Conservation (phyloP, 768 basidiomycete species). For the Termitomyces sp. region DNA sequence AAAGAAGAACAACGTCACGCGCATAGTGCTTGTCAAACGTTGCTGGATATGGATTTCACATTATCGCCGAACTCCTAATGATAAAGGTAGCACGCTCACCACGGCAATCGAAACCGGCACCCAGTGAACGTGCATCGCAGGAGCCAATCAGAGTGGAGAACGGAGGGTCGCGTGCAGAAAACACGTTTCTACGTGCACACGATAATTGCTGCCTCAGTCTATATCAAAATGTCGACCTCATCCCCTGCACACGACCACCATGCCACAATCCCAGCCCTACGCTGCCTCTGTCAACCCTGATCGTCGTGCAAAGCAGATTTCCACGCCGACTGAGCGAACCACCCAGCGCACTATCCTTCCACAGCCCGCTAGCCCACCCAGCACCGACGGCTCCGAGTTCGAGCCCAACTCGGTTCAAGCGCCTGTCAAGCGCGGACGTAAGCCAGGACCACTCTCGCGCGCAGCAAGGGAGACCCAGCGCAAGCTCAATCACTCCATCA, state of each 20-base stretch:
- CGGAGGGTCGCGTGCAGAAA: slow-evolving; percentile 27
- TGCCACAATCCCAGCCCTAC: slow-evolving; percentile 17
- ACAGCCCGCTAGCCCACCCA: slow-evolving; percentile 8
- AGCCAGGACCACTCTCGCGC: slow-evolving; percentile 70
- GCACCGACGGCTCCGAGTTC: not conserved
- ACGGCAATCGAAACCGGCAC: not conserved
- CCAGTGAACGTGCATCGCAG: slow-evolving; percentile 28
- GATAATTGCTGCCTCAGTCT: not conserved
- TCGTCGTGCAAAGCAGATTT: slow-evolving; percentile 33
- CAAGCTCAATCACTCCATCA: slow-evolving; percentile 91
- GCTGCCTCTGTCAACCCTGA: slow-evolving; percentile 35
- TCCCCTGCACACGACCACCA: slow-evolving; percentile 1
- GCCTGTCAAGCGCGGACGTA: slow-evolving; percentile 63
- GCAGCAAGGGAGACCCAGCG: slow-evolving; percentile 82
- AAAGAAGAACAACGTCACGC: not conserved
- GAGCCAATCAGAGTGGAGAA: slow-evolving; percentile 26
- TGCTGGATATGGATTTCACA: not conserved
- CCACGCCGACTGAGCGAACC: not conserved
- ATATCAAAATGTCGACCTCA: not conserved
- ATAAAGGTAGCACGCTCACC: not conserved
- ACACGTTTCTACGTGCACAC: slow-evolving; percentile 33
- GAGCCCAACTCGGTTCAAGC: not conserved
- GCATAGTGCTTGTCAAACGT: not conserved
- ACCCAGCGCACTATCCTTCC: slow-evolving; percentile 11
- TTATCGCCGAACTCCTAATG: not conserved